Conservation (phyloP, 1,284 basidiomycete species). For the Neotropicomus parvogracilis region DNA sequence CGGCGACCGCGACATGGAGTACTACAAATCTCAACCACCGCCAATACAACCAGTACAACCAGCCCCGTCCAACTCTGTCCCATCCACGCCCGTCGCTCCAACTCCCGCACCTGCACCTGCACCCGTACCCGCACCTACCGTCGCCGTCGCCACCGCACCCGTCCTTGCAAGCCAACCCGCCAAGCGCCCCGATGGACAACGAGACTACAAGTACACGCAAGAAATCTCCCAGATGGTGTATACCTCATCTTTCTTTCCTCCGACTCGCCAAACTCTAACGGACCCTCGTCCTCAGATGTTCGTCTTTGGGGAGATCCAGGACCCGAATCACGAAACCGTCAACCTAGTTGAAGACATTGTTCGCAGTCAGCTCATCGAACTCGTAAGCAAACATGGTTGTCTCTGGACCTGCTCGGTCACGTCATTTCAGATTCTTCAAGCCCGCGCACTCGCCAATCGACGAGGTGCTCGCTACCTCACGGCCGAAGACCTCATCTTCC, state of each 20-base stretch:
- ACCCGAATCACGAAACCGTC: conserved; percentile 84
- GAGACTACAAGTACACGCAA: conserved; percentile 66
- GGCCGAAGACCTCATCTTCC: conserved; percentile 93
- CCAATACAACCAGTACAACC: conserved; percentile 22
- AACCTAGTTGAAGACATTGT: conserved; percentile 95
- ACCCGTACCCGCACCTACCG: neutral
- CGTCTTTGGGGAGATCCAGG: conserved; percentile 93
- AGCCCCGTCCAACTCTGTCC: conserved; percentile 16
- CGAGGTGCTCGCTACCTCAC: conserved; percentile 83
- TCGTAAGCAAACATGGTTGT: too few relatives aligned
- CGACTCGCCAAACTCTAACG: neutral
- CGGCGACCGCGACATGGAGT: conserved; percentile 26
- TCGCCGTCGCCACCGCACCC: conserved; percentile 11
- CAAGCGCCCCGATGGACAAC: conserved; percentile 29
- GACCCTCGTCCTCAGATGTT: conserved; percentile 68
- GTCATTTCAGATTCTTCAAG: conserved; percentile 76
- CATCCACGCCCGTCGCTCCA: conserved; percentile 23
- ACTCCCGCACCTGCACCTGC: conserved; percentile 1
- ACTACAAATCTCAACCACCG: conserved; percentile 28
- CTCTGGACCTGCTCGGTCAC: neutral
- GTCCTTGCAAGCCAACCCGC: conserved; percentile 6
- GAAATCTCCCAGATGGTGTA: conserved; percentile 81
- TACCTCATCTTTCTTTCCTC: neutral
- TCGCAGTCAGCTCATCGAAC: conserved; percentile 88
- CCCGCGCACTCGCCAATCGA: conserved; percentile 77